A percentile compares a stretch with the other conserved stretches of the same genome.
Evolutionary conservation across 2,329 filamentous ascomycete genomes (phyloP).

Genomic region (Colletotrichum sp.): DNA sequence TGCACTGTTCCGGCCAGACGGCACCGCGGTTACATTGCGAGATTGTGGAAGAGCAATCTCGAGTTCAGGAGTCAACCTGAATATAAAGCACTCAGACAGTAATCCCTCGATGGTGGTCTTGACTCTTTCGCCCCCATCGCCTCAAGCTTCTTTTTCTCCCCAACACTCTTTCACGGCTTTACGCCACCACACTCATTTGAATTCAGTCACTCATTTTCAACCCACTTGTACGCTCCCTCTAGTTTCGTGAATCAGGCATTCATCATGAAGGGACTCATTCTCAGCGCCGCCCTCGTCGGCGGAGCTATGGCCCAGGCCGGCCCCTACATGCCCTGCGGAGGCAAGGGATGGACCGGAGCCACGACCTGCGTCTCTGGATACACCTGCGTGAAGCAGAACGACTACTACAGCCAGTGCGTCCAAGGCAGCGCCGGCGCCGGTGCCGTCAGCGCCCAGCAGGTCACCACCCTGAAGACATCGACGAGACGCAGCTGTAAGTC

Average conservation of each 20-base stretch:
- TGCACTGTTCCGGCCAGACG: conserved; percentile 3
- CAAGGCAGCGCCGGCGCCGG: conserved; percentile 19
- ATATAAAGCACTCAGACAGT: neutral
- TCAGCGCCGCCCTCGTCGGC: conserved; percentile 1
- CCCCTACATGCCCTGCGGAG: conserved; percentile 47
- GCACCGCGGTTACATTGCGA: neutral
- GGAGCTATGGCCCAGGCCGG: conserved; percentile 7
- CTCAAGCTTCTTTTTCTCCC: neutral
- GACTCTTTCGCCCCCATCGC: neutral
- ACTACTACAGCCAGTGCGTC: conserved; percentile 47
- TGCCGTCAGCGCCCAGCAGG: neutral
- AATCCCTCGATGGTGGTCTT: neutral
- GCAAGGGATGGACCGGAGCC: conserved; percentile 37
- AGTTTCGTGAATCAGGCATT: conserved; percentile 3
- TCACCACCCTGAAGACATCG: neutral
- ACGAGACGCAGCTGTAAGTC: conserved; percentile 11
- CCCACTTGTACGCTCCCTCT: neutral
- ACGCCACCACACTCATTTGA: neutral
- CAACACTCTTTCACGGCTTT: neutral
- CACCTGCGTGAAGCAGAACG: conserved; percentile 39
- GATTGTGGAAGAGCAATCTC: neutral
- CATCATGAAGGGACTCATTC: conserved; percentile 10
- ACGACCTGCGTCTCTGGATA: conserved; percentile 49
- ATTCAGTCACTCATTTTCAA: conserved; percentile 1
- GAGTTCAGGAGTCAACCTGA: neutral